A percentile compares a stretch with the other conserved stretches of the same genome.
phyloP scores from a whole-genome alignment of 257 asterid species.

The Thymus mandschuricus region DNA sequence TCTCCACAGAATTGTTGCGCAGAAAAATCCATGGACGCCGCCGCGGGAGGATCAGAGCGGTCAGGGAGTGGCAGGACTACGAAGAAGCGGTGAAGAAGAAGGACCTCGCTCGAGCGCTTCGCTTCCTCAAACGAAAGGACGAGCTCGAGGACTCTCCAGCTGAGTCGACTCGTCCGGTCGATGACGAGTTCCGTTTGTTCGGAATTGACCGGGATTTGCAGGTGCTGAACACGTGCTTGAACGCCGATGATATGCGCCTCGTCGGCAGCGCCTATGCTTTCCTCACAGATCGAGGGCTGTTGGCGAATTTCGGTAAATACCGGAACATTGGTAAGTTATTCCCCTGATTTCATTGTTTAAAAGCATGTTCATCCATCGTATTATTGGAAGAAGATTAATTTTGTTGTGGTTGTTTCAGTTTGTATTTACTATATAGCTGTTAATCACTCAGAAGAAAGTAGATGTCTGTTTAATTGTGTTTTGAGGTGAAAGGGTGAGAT shows the following conservation, averaged over 20 bases:
- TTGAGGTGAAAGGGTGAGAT: neutral
- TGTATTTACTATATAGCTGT: neutral
- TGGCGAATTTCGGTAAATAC: conserved; percentile 75
- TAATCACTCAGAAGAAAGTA: neutral
- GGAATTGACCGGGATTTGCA: conserved; percentile 74
- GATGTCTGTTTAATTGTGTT: neutral
- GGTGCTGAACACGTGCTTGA: conserved; percentile 84
- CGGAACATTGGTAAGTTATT: conserved; percentile 64
- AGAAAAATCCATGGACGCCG: conserved; percentile 13
- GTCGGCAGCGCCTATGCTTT: conserved; percentile 78
- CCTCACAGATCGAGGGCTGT: conserved; percentile 63
- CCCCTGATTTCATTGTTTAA: neutral
- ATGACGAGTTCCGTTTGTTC: conserved; percentile 29
- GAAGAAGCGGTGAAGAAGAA: conserved; percentile 88
- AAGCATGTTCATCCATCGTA: neutral
- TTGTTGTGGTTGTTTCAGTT: neutral
- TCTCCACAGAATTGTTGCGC: neutral
- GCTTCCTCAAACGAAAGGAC: conserved; percentile 64
- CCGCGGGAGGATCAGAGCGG: conserved; percentile 47
- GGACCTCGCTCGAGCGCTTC: conserved; percentile 89
- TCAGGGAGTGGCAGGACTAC: conserved; percentile 81
- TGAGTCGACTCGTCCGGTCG: conserved; percentile 30
- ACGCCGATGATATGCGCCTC: conserved; percentile 95
- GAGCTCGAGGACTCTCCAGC: conserved; percentile 37
- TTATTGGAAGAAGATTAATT: neutral